A percentile compares a stretch with the other conserved stretches of the same genome.
Evolutionary conservation across 352 stramenopile genomes (phyloP).

Genomic region (Globisporangium okanoganense): DNA sequence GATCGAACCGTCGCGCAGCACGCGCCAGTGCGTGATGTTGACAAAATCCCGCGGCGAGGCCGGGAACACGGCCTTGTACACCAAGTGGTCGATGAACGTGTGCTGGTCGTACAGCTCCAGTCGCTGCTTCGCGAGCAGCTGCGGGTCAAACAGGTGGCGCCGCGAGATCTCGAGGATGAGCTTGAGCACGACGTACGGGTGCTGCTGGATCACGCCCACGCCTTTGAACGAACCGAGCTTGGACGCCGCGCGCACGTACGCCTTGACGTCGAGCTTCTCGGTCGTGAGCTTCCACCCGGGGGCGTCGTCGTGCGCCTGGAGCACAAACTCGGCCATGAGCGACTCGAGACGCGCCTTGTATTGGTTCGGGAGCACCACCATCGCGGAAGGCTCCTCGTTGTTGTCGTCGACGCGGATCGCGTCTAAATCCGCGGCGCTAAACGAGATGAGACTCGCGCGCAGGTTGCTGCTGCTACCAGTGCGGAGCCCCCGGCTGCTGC

Average conservation of each 20-base stretch:
- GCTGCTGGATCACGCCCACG: constrained; percentile 49
- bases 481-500: background rate
- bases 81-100: constrained; percentile 70
- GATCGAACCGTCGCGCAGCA: constrained; percentile 54
- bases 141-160: constrained; percentile 48
- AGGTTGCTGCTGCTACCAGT: background rate
- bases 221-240: constrained; percentile 49
- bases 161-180: constrained; percentile 49
- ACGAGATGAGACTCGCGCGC: constrained; percentile 14
- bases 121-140: constrained; percentile 44
- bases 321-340: constrained; percentile 59
- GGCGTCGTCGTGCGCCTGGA: constrained; percentile 41
- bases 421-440: constrained; percentile 15
- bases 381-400: constrained; percentile 15
- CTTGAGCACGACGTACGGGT: constrained; percentile 50
- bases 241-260: constrained; percentile 42
- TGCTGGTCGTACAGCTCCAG: constrained; percentile 62
- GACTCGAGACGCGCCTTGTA: constrained; percentile 39
- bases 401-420: constrained; percentile 9
- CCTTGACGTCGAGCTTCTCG: constrained; percentile 55
- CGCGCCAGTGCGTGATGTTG: constrained; percentile 71
- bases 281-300: constrained; percentile 60
- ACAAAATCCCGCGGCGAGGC: constrained; percentile 49
- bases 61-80: constrained; percentile 67
- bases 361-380: constrained; percentile 30